Base-by-base conservation (phyloP, 2,329 filamentous ascomycete species). In the Aspergillus versicolor region DNA sequence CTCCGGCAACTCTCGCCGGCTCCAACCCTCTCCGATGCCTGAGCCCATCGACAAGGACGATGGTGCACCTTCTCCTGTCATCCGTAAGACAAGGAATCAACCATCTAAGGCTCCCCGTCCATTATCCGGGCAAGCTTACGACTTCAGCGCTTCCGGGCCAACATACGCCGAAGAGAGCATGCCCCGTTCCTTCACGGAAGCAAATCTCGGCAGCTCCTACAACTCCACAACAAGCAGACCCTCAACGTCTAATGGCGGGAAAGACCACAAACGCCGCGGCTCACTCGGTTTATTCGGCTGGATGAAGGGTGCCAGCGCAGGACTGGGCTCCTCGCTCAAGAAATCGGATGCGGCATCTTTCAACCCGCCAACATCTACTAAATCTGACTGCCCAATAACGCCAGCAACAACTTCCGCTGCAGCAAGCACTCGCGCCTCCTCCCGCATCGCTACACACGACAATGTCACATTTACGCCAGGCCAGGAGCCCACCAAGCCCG, bases 271-370 rank as follows among this genome's bases (percentile, higher is more conserved):
- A 54, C 67, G 73, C 21, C 73, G 71, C 43, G 70, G 71, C 54
- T 76, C 74, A 2, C 60, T 73, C 5, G 66, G 71, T 1, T 67
- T 77, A 24, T 69, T 75, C 40, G 68, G 71, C n/a, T 77, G 74
- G 74, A 73, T 77, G 64, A 76, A 75, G 59, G 65, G 69, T 2
- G 62, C 65, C 37, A 61, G 63, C 13, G 52, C 30, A 21, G 21
- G 21, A 21, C 21, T 21, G 21, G 21, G 21, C 21, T 21, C 21
- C 15, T 65, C 63, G 8, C 58, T 53, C 12, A 67, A 63, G 47
- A 65, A 62, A 44, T 56, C 65, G 3, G 63, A 62, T 53, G 12
- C 63, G 9, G 9, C 17, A 8, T 13, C 51, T 15, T 12, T 37
- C 8, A 41, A 43, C 17, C 19, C 51, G 30, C 30, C 43, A 41